Evolutionary conservation across 352 stramenopile species (phyloP), one percentile per base, ranked within the genome.

Genomic region (Pythium guiyangense): DNA sequence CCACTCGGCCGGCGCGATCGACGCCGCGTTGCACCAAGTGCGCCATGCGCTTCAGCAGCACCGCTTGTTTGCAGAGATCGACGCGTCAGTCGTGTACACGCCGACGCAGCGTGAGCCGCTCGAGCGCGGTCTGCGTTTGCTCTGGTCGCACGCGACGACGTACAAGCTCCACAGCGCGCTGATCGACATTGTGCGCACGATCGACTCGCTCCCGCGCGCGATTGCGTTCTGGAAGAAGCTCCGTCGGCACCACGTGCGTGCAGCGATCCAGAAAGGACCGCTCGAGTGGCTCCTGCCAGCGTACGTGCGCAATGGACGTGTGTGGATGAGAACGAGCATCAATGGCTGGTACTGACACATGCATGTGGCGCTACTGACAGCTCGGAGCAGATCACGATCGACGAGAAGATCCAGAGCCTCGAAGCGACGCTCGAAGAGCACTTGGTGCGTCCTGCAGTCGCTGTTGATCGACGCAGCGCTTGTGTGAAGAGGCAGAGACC

Each of bases 141-240:
- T 92, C 29, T 92, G 82, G 82, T 58, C 69, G 0, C 79, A 87
- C 44, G 78, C 83, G 34, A 79, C 70, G 22, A 77, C 69, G 37
- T 86, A 86, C 54, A 62, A 77, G 52, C 55, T 89, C 37, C 69
- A 88, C 31, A 63, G 77, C 12, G 82, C 82, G 37, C 66, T 90
- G 8, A 66, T 77, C 14, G 70, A 90, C 49, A 52, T 90, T 11
- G 70, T 92, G 49, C 60, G 65, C 34, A 78, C 74, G 15, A 76
- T 92, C 37, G 76, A 89, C 59, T 88, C 82, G 49, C 82, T 92
- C 27, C 82, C 82, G n/a, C 67, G 81, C 15, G 62, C 79, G 2
- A 64, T 90, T 25, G 59, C 59, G 31, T 92, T 83, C 61, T 92
- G 82, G 82, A 92, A 88, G 62, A 60, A 70, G 20, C 48, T 78